Base-by-base conservation (phyloP, 306 rosid species). In the Gastrolobium villosum region DNA sequence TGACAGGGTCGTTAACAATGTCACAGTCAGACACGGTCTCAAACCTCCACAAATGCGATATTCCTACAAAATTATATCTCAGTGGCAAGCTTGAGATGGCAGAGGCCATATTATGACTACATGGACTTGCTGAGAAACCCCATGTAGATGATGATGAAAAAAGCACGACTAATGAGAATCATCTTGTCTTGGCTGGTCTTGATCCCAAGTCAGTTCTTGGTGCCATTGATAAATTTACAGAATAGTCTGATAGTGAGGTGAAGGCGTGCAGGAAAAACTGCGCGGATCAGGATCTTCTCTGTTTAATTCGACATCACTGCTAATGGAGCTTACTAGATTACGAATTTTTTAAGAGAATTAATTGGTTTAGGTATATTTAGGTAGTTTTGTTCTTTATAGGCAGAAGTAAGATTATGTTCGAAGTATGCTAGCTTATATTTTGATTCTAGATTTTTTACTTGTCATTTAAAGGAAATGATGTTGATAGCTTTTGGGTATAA, bases 31-130 rank as follows among this genome's bases (percentile, higher is more conserved):
- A 92, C 9, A 66, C 89, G 2, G 92, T 91, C 36, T 81, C 95
- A 14, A 79, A 77, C 75, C 90, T 90, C 53, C 96, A 89, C 76
- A 95, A 86, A 81, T 90, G 98, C 6, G 98, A 95, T 36, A 85
- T 92, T 20, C 95, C 94, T 13, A 87, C 88, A 15, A 94, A 91
- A 62, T 71, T 89, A 78, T 95, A 92, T 78, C 97, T 92, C 14
- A 86, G 85, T 65, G 79, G 88, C 81, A 88, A 92, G 63, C 88
- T 87, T 14, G 91, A 93, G 43, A 83, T 88, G 46, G 86, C 83
- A 45, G 86, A 90, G 72, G 89, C 89, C 36, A 88, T 88, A 87
- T 85, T 87, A 74, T 88, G 88, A 92, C 78, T 61, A 84, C 46
- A 86, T 74, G 85, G 52, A 71, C 26, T 20, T 20, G 26, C 26